Conservation (phyloP, 75 land plant genomes). For the Pinus taeda region DNA sequence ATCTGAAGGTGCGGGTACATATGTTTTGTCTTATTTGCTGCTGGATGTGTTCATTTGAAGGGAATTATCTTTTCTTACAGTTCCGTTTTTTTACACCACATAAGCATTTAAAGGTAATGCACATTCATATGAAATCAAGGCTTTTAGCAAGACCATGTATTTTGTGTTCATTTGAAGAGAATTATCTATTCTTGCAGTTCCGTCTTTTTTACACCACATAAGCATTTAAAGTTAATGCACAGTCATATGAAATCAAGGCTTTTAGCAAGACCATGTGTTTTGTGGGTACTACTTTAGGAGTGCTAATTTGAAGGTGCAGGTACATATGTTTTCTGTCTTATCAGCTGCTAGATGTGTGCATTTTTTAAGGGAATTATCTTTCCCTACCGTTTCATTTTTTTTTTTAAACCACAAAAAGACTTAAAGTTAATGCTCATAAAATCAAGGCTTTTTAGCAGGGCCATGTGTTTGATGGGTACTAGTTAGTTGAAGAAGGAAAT, state of each 20-base stretch:
- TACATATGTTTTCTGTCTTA: no score
- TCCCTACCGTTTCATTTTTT: no score
- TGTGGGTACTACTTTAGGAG: not conserved
- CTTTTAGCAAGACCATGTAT: not conserved
- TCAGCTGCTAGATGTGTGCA: no score
- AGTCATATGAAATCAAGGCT: not conserved
- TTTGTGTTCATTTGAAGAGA: no score
- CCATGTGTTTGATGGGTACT: no score
- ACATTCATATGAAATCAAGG: not conserved
- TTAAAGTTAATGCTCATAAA: no score
- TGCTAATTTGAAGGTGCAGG: not conserved
- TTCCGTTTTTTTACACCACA: not conserved
- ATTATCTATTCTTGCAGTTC: not conserved
- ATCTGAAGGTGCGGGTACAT: conserved; percentile 70
- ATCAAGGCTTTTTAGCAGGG: no score
- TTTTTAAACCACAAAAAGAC: no score
- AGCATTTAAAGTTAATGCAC: not conserved
- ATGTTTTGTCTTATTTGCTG: not conserved
- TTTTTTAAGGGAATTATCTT: no score
- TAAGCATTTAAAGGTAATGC: not conserved
- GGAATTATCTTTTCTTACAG: not conserved
- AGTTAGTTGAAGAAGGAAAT: no score
- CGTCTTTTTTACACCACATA: not conserved
- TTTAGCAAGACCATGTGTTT: not conserved
- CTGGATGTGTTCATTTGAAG: not conserved